Conservation (phyloP, 176 grass and related monocot species). For the Raddia distichophylla region DNA sequence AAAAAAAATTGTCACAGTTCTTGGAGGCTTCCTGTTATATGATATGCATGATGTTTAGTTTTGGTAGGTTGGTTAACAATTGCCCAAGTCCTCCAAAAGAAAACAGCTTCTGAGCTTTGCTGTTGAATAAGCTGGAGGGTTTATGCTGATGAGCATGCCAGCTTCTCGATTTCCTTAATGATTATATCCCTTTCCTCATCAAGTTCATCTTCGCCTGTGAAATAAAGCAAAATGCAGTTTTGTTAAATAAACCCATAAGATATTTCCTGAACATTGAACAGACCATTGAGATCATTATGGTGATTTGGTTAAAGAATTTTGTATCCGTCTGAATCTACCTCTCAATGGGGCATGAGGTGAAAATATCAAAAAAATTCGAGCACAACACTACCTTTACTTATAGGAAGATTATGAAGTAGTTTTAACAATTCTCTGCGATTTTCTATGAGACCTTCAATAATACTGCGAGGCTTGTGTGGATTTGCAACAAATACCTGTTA, state of each 20-base stretch:
- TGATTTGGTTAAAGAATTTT: not conserved
- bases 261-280: not conserved
- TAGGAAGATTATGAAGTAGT: slow-evolving; percentile 63
- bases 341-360: not conserved
- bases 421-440: slow-evolving; percentile 69
- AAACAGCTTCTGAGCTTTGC: not conserved
- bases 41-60: not conserved
- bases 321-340: not conserved
- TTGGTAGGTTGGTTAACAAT: not conserved
- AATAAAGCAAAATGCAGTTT: not conserved
- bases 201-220: slow-evolving; percentile 78
- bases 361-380: slow-evolving; percentile 21
- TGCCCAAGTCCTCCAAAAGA: not conserved
- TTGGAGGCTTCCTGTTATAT: not conserved
- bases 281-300: not conserved
- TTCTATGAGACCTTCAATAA: slow-evolving; percentile 54
- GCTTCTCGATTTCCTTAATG: slow-evolving; percentile 62
- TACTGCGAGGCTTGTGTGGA: slow-evolving; percentile 66
- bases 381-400: slow-evolving; percentile 55
- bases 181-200: slow-evolving; percentile 72
- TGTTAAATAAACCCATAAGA: not conserved
- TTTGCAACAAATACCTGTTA: slow-evolving; percentile 83
- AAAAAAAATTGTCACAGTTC: not conserved
- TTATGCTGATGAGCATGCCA: slow-evolving; percentile 38
- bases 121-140: not conserved